These are phyloP conservation scores for Coemansia biformis DNA, from an alignment of 192 early-diverging fungal genomes.

Conservation along the genomic window DNA sequence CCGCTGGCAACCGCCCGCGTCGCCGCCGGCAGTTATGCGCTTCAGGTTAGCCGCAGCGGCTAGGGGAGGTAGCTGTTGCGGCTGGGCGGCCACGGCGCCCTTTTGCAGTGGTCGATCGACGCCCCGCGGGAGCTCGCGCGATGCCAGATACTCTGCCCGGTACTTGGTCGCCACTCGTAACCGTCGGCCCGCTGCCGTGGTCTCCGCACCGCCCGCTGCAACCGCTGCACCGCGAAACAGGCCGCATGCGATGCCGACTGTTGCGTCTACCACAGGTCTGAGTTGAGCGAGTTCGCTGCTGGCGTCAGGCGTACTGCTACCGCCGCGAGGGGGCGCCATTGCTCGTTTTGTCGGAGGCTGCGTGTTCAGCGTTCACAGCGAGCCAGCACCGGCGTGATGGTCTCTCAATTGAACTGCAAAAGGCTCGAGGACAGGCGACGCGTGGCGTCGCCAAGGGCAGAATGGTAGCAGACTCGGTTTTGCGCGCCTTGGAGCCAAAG, in stretches of 20 bases:
- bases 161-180: slow-evolving; percentile 22
- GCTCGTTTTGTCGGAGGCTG: no score
- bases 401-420: no score
- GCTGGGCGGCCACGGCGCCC: not conserved
- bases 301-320: no score
- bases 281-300: not conserved
- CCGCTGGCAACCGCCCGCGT: not conserved
- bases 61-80: not conserved
- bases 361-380: no score
- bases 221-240: slow-evolving; percentile 24
- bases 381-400: no score
- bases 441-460: no score
- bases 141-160: slow-evolving; percentile 39
- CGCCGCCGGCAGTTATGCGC: slow-evolving; percentile 12
- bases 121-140: slow-evolving; percentile 23
- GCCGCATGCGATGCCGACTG: slow-evolving; percentile 7
- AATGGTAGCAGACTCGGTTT: no score
- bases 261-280: not conserved
- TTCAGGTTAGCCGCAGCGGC: slow-evolving; percentile 1
- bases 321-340: no score
- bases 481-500: no score
- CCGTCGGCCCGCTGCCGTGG: slow-evolving; percentile 1
- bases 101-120: slow-evolving; percentile 1
- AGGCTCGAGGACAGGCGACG: no score
- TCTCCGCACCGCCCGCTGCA: not conserved